A percentile compares a stretch with the other conserved stretches of the same genome.
Evolutionary conservation across 331 rosid genomes (phyloP).

Genomic region (Telfairia occidentalis): DNA sequence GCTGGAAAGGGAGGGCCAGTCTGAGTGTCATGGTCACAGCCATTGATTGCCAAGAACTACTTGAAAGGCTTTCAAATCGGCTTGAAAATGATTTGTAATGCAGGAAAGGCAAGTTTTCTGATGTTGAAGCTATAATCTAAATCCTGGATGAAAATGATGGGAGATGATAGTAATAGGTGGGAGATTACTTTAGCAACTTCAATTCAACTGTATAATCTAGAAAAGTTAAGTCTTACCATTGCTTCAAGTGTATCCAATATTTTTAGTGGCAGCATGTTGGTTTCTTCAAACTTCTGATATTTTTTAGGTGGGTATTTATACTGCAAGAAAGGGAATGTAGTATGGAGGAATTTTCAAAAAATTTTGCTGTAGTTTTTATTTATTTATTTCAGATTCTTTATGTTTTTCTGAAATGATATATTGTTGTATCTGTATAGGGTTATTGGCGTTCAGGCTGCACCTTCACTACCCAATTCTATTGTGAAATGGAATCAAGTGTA

Average conservation of each 20-base stretch:
- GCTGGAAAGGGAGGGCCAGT: slow-evolving; percentile 87
- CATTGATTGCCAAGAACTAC: slow-evolving; percentile 80
- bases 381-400: not conserved
- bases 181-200: not conserved
- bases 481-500: not conserved
- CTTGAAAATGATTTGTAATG: slow-evolving; percentile 25
- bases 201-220: not conserved
- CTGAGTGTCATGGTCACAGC: slow-evolving; percentile 79
- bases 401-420: not conserved
- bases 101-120: slow-evolving; percentile 14
- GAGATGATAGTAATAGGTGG: slow-evolving; percentile 4
- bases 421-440: not conserved
- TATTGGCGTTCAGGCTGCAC: not conserved
- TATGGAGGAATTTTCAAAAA: not conserved
- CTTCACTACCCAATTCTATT: not conserved
- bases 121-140: slow-evolving; percentile 19
- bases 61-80: slow-evolving; percentile 58
- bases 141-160: slow-evolving; percentile 20
- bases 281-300: not conserved
- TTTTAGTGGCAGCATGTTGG: not conserved
- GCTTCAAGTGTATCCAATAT: not conserved
- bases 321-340: not conserved
- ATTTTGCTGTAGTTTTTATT: not conserved
- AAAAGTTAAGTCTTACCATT: not conserved
- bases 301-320: not conserved